Conservation (phyloP, 805 yeast species). For the Kluyveromyces siamensis region DNA sequence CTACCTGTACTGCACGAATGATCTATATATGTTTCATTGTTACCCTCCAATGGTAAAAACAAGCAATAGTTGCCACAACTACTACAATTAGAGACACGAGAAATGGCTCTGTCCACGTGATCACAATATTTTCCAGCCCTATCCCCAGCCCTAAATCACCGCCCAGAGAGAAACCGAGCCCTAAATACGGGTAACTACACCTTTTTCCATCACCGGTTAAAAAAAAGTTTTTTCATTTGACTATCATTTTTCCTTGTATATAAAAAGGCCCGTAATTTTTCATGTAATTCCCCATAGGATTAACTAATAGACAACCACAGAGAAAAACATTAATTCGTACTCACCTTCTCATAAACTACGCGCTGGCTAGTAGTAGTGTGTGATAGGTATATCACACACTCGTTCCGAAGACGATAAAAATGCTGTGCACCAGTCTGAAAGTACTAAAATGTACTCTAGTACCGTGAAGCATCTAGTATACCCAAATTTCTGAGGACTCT, state of each 20-base stretch:
- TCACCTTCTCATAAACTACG: background rate
- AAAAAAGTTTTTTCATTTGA: too few relatives aligned
- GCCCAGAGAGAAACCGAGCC: background rate
- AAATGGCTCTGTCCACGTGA: background rate
- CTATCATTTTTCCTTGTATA: background rate
- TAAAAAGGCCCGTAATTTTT: too few relatives aligned
- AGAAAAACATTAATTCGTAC: too few relatives aligned
- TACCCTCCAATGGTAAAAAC: too few relatives aligned
- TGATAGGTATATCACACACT: slow-evolving; percentile 1
- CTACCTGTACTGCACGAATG: too few relatives aligned
- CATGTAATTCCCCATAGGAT: too few relatives aligned
- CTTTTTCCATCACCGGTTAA: background rate
- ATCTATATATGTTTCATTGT: too few relatives aligned
- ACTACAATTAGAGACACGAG: too few relatives aligned
- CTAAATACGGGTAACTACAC: background rate
- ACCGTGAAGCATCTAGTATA: slow-evolving; percentile 31
- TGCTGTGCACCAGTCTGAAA: slow-evolving; percentile 34
- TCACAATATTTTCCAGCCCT: background rate
- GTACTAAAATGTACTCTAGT: slow-evolving; percentile 25
- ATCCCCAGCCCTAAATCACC: too few relatives aligned
- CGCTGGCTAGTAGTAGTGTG: background rate
- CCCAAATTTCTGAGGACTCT: slow-evolving; percentile 29
- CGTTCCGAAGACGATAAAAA: slow-evolving; percentile 23
- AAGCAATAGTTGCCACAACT: too few relatives aligned
- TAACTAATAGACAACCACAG: too few relatives aligned